These are phyloP conservation scores for Neurospora pannonica DNA, from an alignment of 495 filamentous ascomycete genomes.

Conservation along the genomic window DNA sequence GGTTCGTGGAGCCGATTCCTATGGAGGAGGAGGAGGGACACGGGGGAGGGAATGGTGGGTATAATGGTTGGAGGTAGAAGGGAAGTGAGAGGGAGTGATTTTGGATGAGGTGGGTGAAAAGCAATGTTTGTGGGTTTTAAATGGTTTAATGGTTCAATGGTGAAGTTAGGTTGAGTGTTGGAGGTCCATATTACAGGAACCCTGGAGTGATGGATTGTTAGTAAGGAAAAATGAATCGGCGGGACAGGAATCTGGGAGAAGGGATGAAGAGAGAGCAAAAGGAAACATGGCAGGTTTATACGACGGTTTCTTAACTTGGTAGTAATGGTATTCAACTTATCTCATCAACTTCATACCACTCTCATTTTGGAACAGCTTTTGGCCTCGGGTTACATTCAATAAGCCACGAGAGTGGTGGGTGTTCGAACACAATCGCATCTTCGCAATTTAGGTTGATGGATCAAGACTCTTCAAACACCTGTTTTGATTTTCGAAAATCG, in stretches of 20 bases:
- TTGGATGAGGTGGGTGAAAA: no score
- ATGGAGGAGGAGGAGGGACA: slow-evolving; percentile 9
- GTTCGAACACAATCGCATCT: background rate
- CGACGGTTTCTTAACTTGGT: background rate
- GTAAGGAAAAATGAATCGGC: no score
- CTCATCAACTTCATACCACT: background rate
- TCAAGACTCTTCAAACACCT: background rate
- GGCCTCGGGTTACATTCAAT: background rate
- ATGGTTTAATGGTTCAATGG: no score
- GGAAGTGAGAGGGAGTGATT: no score
- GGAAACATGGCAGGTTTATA: background rate
- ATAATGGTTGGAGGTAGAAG: background rate
- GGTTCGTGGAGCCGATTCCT: slow-evolving; percentile 17
- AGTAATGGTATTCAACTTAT: background rate
- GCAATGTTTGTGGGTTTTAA: no score
- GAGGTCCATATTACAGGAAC: no score
- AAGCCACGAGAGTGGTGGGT: background rate
- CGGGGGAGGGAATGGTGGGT: background rate
- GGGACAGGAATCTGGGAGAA: background rate
- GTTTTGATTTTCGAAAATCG: background rate
- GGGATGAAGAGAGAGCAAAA: background rate
- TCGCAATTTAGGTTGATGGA: background rate
- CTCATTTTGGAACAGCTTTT: background rate
- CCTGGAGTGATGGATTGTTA: background rate
- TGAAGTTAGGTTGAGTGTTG: no score